Evolutionary conservation across 106 monocot genomes (phyloP).

Genomic region (Platanthera zijinensis): DNA sequence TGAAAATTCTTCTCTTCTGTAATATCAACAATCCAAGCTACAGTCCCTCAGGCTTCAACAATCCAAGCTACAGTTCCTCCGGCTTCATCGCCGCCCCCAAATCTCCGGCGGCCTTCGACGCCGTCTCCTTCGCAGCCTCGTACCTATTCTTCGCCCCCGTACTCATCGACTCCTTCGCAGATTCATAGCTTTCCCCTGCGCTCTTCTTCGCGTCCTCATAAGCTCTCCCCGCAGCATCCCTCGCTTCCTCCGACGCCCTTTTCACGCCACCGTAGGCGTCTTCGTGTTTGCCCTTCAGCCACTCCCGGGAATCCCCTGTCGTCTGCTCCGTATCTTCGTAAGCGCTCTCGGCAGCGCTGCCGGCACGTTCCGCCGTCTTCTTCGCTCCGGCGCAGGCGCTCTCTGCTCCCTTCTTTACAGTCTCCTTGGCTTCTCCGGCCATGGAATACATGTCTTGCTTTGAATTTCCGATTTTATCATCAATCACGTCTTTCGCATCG

Average conservation of each 20-base stretch:
- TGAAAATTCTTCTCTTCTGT: neutral
- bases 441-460: neutral
- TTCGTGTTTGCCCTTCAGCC: neutral
- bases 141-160: slow-evolving; percentile 9
- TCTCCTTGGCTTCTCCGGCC: neutral
- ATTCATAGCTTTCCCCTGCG: slow-evolving; percentile 12
- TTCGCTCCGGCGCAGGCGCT: neutral
- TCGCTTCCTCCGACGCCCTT: neutral
- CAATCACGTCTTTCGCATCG: neutral
- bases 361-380: neutral
- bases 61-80: slow-evolving; percentile 5
- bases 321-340: slow-evolving; percentile 12
- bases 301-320: neutral
- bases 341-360: neutral
- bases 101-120: slow-evolving; percentile 13
- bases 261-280: neutral
- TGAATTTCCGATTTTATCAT: neutral
- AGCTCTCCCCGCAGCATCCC: neutral
- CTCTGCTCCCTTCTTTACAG: neutral
- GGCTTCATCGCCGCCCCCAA: slow-evolving; percentile 5
- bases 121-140: slow-evolving; percentile 21
- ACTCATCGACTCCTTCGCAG: slow-evolving; percentile 13
- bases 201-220: slow-evolving; percentile 12
- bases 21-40: neutral
- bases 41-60: slow-evolving; percentile 6